These are phyloP conservation scores for Talaromyces borbonicus DNA, from an alignment of 495 filamentous ascomycete species.

Conservation along the genomic window DNA sequence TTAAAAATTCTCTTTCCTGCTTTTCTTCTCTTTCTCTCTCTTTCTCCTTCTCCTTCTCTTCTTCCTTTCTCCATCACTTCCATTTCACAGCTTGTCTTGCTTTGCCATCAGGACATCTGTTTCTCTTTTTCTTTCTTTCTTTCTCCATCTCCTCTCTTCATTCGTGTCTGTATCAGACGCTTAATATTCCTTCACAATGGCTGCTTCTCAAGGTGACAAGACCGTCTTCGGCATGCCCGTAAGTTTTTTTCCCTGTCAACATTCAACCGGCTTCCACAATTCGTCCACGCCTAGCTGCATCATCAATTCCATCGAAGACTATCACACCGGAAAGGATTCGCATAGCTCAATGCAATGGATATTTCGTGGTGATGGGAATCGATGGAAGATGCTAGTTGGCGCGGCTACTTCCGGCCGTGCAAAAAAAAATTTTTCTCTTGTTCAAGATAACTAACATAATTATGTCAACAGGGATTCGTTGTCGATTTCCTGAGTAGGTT, in stretches of 20 bases:
- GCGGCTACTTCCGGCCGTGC: not conserved
- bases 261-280: not conserved
- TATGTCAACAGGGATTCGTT: conserved; percentile 46
- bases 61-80: conserved; percentile 28
- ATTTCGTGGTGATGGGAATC: not conserved
- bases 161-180: conserved; percentile 19
- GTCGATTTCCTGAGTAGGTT: conserved; percentile 98
- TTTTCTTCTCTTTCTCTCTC: conserved; percentile 25
- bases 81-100: too few species aligned
- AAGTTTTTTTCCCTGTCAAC: conserved; percentile 18
- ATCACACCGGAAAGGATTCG: conserved; percentile 5
- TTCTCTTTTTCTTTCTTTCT: conserved; percentile 28
- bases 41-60: conserved; percentile 23
- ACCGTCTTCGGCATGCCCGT: conserved; percentile 81
- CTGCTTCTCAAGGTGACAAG: conserved; percentile 54
- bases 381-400: conserved; percentile 1
- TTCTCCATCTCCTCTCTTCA: conserved; percentile 12
- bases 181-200: conserved; percentile 36
- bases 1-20: conserved; percentile 33
- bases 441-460: conserved; percentile 8
- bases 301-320: conserved; percentile 2
- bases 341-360: not conserved
- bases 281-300: not conserved
- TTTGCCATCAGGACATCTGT: conserved; percentile 26
- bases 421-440: not conserved